Evolutionary conservation across 768 basidiomycete species (phyloP), one percentile per base, ranked within the genome.

Genomic region (Naematelia encephala): DNA sequence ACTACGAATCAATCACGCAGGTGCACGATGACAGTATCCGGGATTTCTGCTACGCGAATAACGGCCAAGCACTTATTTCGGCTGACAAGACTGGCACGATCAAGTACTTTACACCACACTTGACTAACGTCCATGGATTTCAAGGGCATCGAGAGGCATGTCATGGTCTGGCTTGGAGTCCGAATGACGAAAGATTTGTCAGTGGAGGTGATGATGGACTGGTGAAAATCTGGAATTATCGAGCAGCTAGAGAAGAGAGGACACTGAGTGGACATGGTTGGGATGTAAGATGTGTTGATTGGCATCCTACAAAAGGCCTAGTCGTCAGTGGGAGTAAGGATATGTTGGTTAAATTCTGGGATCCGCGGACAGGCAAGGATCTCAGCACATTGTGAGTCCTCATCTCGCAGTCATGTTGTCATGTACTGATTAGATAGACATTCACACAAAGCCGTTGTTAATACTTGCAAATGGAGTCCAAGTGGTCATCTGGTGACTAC

Each of bases 271-370:
- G 92, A n/a, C 94, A 98, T 68, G 92, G 93, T 3, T 97, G 93
- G 92, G 96, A 99, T 69, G 96, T 99, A 21, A 89, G 93, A 73
- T 96, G 91, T 60, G 91, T 97, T 0, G 88, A 97, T 80, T 99
- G 96, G 96, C 96, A 99, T 79, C 91, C 92, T 3, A 90, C 88
- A 0, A 97, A 98, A 78, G 94, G 94, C 10, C 81, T 99, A 8
- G 83, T 99, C 21, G 91, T 89, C 4, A 92, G 90, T 2, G 96
- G 96, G 23, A 91, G 90, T 68, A 98, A 98, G 78, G 96, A 99
- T 78, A 96, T 97, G 77, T 84, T 91, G 67, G 91, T 98, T 78
- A 98, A 98, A 71, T 99, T 99, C 79, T 99, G 96, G 96, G 96
- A 99, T 76, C 96, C 96, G 21, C 83, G 96, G 34, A 91, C 90